Conservation (phyloP, 1,139 yeast species). For the Debaryomycetaceae sp. region DNA sequence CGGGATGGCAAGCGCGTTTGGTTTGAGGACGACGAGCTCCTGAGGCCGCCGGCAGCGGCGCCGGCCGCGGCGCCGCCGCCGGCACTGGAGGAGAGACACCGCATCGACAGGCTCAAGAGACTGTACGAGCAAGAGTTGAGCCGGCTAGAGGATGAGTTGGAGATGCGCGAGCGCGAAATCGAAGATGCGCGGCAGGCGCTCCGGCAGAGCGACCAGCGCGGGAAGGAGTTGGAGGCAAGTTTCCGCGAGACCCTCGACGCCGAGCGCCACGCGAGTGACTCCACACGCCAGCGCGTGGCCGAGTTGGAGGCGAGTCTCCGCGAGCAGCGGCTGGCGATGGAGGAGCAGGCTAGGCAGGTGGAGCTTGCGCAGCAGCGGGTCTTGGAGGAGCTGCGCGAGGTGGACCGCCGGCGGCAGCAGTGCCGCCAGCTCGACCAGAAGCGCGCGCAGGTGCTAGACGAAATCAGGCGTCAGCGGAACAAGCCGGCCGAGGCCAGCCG, state of each 20-base stretch:
- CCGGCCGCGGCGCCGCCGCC: background rate
- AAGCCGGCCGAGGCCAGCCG: conserved; percentile 1
- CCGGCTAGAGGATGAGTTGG: conserved; percentile 9
- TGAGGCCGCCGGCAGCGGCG: background rate
- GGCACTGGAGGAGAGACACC: conserved; percentile 4
- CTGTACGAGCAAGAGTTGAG: conserved; percentile 8
- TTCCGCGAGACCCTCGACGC: conserved; percentile 4
- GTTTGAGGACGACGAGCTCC: conserved; percentile 5
- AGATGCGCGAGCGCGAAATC: conserved; percentile 4
- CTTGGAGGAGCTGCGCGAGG: conserved; percentile 1
- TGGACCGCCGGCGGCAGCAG: conserved; percentile 5
- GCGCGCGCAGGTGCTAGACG: conserved; percentile 1
- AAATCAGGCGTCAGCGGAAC: conserved; percentile 3
- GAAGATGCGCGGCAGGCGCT: conserved; percentile 2
- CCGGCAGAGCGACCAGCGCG: conserved; percentile 1
- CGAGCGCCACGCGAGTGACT: conserved; percentile 5
- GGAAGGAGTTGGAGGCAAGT: conserved; percentile 5
- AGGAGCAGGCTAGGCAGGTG: conserved; percentile 3
- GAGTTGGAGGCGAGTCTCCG: conserved; percentile 8
- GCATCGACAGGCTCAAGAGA: conserved; percentile 3
- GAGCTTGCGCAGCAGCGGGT: conserved; percentile 6
- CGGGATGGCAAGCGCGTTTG: conserved; percentile 6
- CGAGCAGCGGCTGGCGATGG: background rate
- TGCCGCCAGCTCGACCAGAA: conserved; percentile 5
- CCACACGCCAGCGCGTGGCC: conserved; percentile 7